Evolutionary conservation across 2,329 filamentous ascomycete species (phyloP).

Genomic region (Hirsutella minnesotensis): DNA sequence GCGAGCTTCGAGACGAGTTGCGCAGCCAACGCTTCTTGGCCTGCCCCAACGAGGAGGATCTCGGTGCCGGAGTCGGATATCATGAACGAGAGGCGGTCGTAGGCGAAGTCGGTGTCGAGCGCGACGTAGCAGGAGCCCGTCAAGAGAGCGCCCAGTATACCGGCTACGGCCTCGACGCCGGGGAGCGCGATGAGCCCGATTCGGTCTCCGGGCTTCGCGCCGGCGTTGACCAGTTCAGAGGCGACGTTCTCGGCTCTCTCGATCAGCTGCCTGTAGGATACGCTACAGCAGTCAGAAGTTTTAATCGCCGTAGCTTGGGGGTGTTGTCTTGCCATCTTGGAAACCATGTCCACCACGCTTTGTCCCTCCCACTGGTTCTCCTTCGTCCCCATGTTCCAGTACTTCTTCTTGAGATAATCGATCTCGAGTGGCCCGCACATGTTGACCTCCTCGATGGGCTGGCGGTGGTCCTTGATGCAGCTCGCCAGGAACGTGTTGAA

Average conservation of each 20-base stretch:
- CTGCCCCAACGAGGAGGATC: constrained; percentile 10
- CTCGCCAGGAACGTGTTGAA: constrained; percentile 14
- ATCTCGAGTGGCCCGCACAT: constrained; percentile 12
- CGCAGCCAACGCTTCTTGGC: constrained; percentile 8
- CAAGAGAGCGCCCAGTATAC: constrained; percentile 10
- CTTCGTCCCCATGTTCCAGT: constrained; percentile 10
- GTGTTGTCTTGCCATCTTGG: constrained; percentile 8
- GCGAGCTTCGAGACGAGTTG: constrained; percentile 7
- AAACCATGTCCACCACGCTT: constrained; percentile 10
- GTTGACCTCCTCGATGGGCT: constrained; percentile 12
- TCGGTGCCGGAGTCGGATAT: constrained; percentile 9
- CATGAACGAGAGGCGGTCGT: constrained; percentile 14
- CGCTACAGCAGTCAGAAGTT: constrained; percentile 12
- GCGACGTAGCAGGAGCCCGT: constrained; percentile 13
- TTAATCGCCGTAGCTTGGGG: constrained; percentile 12
- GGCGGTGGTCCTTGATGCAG: constrained; percentile 13
- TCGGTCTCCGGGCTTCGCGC: constrained; percentile 8
- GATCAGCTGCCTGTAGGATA: constrained; percentile 12
- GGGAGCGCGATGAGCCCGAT: constrained; percentile 11
- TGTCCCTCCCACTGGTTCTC: constrained; percentile 10
- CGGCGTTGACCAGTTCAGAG: constrained; percentile 9
- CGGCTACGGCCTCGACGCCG: constrained; percentile 11
- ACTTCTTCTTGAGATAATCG: constrained; percentile 8
- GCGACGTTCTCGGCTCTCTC: constrained; percentile 11
- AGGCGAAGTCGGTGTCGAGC: constrained; percentile 13